phyloP scores from a whole-genome alignment of 2,329 filamentous ascomycete species.

The Thermothelomyces thermophilus region DNA sequence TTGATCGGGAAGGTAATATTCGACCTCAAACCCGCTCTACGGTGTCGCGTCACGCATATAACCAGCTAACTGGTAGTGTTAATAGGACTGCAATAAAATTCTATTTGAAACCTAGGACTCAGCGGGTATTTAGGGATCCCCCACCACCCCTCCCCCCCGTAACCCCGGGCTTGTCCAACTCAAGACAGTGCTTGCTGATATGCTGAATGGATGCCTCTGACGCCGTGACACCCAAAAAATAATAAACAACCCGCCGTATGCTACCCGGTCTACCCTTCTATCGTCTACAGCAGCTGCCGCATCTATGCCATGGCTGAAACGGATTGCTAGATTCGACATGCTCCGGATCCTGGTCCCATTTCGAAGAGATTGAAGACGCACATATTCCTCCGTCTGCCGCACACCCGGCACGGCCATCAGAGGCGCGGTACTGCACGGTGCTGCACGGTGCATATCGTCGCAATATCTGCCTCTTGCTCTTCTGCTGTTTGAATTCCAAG shows the following conservation, averaged over 20 bases:
- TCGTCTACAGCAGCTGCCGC: background rate
- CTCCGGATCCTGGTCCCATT: background rate
- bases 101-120: too few species aligned
- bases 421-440: background rate
- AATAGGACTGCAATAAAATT: too few species aligned
- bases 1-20: too few species aligned
- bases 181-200: background rate
- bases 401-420: background rate
- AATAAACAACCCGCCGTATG: background rate
- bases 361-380: background rate
- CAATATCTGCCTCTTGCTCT: background rate
- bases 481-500: background rate
- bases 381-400: background rate
- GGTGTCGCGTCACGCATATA: too few species aligned
- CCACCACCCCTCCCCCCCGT: background rate
- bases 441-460: background rate
- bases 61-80: too few species aligned
- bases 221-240: background rate
- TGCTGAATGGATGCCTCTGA: background rate
- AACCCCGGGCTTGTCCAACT: background rate
- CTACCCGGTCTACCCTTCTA: background rate
- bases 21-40: too few species aligned
- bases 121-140: background rate
- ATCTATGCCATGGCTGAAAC: background rate
- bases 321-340: background rate